Evolutionary conservation across 768 basidiomycete genomes (phyloP), one percentile per base, ranked within the genome.

Genomic region (Lentinula raphanica): DNA sequence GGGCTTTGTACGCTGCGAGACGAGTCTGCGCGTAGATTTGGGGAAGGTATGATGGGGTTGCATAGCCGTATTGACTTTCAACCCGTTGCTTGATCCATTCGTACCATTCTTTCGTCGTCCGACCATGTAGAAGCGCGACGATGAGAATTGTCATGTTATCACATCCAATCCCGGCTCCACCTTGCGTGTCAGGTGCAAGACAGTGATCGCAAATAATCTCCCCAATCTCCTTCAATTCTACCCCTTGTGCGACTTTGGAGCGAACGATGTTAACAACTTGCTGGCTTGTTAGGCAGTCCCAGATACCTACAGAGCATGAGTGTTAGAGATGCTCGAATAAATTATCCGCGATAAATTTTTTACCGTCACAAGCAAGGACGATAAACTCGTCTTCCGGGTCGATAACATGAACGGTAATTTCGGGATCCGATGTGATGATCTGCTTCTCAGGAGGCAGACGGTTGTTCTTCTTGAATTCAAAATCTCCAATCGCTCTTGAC

Each of bases 131-230:
- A 45, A 99, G 71, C 6, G 92, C 97, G 58, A 98, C 82, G 54
- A 99, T 83, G 64, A 98, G 80, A 49, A 97, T 77, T 0, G 97
- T 99, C 97, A 99, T 99, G 76, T 99, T 98, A 75, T 99, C 97
- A 70, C 96, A 98, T 19, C 97, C 97, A 62, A 98, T 92, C 12
- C 97, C 97, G 44, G 85, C 85, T 49, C 91, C 92, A 35, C 90
- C 90, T 23, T 88, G 87, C 1, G 92, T 91, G 69, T 97, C 94
- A 1, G 95, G 95, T 23, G 97, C 95, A 48, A 98, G 80, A 67
- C 97, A 98, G 64, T 90, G 87, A 59, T 92, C 89, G 72, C 95
- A 96, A 63, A 98, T 86, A 66, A 85, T 80, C 71, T 96, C 93
- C 65, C 88, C 85, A 59, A 98, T 92, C 68, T 94, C 87, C n/a